Evolutionary conservation across 257 asterid species (phyloP).

Genomic region (Solanum chilense): DNA sequence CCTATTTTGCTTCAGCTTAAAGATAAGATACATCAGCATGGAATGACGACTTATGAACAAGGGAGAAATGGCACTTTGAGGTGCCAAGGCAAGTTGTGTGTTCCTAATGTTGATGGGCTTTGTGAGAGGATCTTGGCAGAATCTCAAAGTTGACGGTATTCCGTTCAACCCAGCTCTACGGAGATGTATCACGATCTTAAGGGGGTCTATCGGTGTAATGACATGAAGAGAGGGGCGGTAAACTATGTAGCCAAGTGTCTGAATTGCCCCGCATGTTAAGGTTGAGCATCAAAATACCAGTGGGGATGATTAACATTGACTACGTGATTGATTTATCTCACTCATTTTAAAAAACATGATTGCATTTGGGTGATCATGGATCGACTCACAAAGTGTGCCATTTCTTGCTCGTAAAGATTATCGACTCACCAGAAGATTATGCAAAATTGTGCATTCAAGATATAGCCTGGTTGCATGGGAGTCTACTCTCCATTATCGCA

Average conservation of each 20-base stretch:
- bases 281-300: neutral
- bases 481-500: neutral
- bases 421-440: neutral
- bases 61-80: neutral
- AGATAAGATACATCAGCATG: neutral
- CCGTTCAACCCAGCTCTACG: neutral
- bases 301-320: neutral
- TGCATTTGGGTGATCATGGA: neutral
- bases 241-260: neutral
- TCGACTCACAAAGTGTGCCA: neutral
- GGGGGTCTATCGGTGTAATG: neutral
- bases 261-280: neutral
- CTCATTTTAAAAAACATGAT: neutral
- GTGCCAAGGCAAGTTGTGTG: neutral
- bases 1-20: neutral
- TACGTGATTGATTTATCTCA: neutral
- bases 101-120: neutral
- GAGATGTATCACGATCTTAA: neutral
- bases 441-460: neutral
- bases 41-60: neutral
- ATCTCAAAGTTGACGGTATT: neutral
- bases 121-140: neutral
- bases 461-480: neutral
- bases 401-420: neutral
- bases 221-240: neutral